These are phyloP conservation scores for Nelumbo lutea DNA, from an alignment of 164 flowering plant genomes.

Conservation along the genomic window DNA sequence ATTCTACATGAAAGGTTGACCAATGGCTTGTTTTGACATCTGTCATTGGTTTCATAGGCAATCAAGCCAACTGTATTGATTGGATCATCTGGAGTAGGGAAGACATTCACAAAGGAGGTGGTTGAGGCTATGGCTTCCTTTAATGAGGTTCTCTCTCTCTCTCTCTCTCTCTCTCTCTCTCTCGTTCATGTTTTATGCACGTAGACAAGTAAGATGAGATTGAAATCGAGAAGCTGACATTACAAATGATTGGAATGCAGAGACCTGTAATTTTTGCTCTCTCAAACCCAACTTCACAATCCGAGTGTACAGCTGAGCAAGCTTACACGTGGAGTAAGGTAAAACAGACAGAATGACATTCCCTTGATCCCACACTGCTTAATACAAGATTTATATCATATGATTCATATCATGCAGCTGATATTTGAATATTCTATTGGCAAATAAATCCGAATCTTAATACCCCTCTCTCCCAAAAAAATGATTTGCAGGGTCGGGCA, in stretches of 20 bases:
- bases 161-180: slow-evolving; percentile 8
- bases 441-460: not conserved
- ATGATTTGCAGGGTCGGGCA: slow-evolving; percentile 65
- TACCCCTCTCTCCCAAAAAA: not conserved
- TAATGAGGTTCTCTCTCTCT: slow-evolving; percentile 50
- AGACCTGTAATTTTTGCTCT: slow-evolving; percentile 89
- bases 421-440: not conserved
- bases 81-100: slow-evolving; percentile 87
- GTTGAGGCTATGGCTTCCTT: slow-evolving; percentile 78
- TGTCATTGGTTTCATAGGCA: slow-evolving; percentile 32
- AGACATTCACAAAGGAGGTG: slow-evolving; percentile 76
- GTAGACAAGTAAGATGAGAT: too few species aligned
- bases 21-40: slow-evolving; percentile 1
- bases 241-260: slow-evolving; percentile 33
- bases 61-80: slow-evolving; percentile 82
- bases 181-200: not conserved
- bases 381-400: not conserved
- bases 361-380: not conserved
- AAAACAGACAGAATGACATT: not conserved
- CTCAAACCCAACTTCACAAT: slow-evolving; percentile 90
- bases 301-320: slow-evolving; percentile 95
- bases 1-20: not conserved
- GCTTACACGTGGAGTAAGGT: slow-evolving; percentile 93
- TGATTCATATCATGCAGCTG: not conserved
- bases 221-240: slow-evolving; percentile 1